These are phyloP conservation scores for Linum tenue DNA, from an alignment of 345 rosid genomes.

Conservation along the genomic window DNA sequence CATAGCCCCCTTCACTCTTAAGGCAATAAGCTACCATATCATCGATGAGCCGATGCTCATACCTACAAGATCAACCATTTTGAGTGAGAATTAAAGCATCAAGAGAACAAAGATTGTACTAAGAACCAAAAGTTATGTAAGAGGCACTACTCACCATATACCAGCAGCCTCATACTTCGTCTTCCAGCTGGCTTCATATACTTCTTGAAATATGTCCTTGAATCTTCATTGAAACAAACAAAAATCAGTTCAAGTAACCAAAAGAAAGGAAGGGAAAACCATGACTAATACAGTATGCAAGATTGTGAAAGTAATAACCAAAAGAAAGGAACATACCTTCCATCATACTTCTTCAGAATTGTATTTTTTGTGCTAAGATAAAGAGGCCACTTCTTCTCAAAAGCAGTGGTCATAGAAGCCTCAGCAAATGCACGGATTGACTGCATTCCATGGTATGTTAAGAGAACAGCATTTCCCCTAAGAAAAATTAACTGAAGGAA, in stretches of 20 bases:
- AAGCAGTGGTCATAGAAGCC: conserved; percentile 90
- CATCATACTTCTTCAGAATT: conserved; percentile 97
- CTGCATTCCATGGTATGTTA: conserved; percentile 30
- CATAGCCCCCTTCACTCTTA: conserved; percentile 97
- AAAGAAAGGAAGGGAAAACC: background rate
- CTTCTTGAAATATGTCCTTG: conserved; percentile 97
- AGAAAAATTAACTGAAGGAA: background rate
- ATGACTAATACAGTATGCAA: background rate
- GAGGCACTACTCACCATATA: conserved; percentile 49
- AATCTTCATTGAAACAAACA: conserved; percentile 43
- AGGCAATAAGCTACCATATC: conserved; percentile 98
- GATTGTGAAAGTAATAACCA: too few species aligned
- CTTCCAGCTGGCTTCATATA: conserved; percentile 87
- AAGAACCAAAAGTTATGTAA: conserved; percentile 1
- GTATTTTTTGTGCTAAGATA: conserved; percentile 98
- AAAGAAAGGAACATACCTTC: conserved; percentile 45
- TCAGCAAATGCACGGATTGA: conserved; percentile 86
- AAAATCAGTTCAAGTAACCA: background rate
- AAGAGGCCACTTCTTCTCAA: conserved; percentile 94
- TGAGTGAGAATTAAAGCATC: background rate
- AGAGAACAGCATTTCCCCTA: background rate
- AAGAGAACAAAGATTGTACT: conserved; percentile 1
- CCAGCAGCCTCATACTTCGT: conserved; percentile 91
- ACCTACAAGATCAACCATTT: conserved; percentile 43
- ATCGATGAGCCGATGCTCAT: conserved; percentile 98